Evolutionary conservation across 768 basidiomycete species (phyloP).

Genomic region (Panaeolus papilionaceus): DNA sequence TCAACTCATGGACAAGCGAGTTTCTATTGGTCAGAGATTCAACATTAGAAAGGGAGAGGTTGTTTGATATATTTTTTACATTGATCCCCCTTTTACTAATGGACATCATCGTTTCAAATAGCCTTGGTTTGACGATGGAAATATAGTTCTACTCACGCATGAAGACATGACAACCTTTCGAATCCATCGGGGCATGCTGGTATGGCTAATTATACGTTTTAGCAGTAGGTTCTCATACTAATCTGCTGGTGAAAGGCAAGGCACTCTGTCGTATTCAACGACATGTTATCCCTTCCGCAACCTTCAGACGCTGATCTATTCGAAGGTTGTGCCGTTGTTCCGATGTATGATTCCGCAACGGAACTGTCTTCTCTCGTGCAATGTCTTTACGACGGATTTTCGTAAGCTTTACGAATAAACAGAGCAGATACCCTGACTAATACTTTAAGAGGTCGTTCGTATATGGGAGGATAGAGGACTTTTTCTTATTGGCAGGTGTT

Average conservation of each 20-base stretch:
- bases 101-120: constrained; percentile 25
- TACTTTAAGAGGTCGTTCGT: constrained; percentile 39
- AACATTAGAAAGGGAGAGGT: constrained; percentile 29
- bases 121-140: constrained; percentile 70
- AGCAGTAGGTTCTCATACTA: neutral
- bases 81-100: neutral
- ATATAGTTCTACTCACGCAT: constrained; percentile 55
- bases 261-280: constrained; percentile 62
- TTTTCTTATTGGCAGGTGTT: constrained; percentile 61
- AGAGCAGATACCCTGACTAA: constrained; percentile 7
- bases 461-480: constrained; percentile 52
- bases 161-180: constrained; percentile 54
- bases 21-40: constrained; percentile 25
- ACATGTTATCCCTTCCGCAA: constrained; percentile 60
- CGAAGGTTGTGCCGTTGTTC: constrained; percentile 57
- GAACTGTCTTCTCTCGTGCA: constrained; percentile 58
- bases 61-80: neutral
- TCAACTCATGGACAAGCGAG: constrained; percentile 17
- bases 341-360: constrained; percentile 55
- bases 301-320: constrained; percentile 33
- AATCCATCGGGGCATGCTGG: constrained; percentile 55
- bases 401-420: constrained; percentile 31
- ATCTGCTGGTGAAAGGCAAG: constrained; percentile 39
- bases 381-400: constrained; percentile 65
- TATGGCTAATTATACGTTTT: constrained; percentile 25